phyloP scores from a whole-genome alignment of 257 asterid species.

The Solanum lignicaule region DNA sequence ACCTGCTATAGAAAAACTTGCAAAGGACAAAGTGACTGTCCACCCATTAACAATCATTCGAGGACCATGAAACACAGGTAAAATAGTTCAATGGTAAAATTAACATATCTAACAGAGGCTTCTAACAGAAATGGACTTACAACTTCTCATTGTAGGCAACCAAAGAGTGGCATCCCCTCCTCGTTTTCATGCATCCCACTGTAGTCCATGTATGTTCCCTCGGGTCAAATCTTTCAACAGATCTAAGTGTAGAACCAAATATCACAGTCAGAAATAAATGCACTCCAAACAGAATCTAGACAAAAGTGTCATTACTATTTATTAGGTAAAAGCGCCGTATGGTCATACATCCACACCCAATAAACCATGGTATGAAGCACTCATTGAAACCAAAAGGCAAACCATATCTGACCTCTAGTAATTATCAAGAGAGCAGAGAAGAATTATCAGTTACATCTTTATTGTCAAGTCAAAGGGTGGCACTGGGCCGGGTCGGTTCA shows the following conservation, averaged over 20 bases:
- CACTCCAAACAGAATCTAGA: neutral
- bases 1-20: neutral
- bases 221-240: constrained; percentile 73
- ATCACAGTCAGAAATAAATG: neutral
- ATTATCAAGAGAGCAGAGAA: neutral
- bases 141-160: constrained; percentile 42
- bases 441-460: neutral
- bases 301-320: neutral
- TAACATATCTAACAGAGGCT: neutral
- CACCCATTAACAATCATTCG: neutral
- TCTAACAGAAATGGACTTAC: constrained; percentile 22
- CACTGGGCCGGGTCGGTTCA: neutral
- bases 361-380: neutral
- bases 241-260: constrained; percentile 10
- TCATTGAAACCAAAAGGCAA: neutral
- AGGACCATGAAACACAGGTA: neutral
- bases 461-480: neutral
- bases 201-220: constrained; percentile 54
- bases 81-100: neutral
- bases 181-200: constrained; percentile 29
- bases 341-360: neutral
- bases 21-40: neutral
- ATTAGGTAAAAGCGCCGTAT: neutral
- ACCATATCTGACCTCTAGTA: neutral
- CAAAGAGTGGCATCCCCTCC: constrained; percentile 57